Conservation (phyloP, 495 filamentous ascomycete genomes). For the Lasiosphaeris hirsuta region DNA sequence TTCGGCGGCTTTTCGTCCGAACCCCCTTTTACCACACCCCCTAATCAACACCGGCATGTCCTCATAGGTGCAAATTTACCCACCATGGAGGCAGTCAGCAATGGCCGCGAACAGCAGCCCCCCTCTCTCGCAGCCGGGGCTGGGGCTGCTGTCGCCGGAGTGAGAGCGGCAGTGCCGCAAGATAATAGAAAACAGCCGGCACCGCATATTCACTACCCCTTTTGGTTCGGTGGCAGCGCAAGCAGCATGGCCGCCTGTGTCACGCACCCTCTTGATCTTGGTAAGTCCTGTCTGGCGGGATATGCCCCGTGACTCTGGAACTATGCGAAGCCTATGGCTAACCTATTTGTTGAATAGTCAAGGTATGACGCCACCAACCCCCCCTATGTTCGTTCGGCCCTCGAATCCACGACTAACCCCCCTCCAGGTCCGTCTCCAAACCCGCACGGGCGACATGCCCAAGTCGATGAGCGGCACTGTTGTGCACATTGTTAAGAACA, state of each 20-base stretch:
- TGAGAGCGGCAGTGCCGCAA: background rate
- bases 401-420: slow-evolving; percentile 5
- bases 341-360: slow-evolving; percentile 30
- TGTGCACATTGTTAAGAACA: slow-evolving; percentile 61
- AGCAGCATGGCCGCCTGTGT: slow-evolving; percentile 85
- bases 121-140: background rate
- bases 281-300: slow-evolving; percentile 42
- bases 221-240: slow-evolving; percentile 94
- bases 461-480: slow-evolving; percentile 80
- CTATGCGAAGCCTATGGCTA: slow-evolving; percentile 18
- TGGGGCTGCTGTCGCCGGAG: background rate
- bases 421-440: slow-evolving; percentile 76
- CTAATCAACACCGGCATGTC: slow-evolving; percentile 19
- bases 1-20: too few species aligned
- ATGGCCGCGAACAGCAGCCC: background rate
- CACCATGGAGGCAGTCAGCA: slow-evolving; percentile 18
- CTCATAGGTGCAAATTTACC: slow-evolving; percentile 12
- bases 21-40: too few species aligned
- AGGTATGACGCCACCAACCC: slow-evolving; percentile 19
- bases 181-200: background rate
- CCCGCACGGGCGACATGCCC: slow-evolving; percentile 61
- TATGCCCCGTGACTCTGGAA: background rate
- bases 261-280: slow-evolving; percentile 85
- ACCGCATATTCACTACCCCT: slow-evolving; percentile 54
- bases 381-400: background rate